A percentile compares a stretch with the other conserved stretches of the same genome.
These are phyloP conservation scores for Discostella stelligeroides DNA, from an alignment of 108 stramenopile genomes.

Conservation along the genomic window DNA sequence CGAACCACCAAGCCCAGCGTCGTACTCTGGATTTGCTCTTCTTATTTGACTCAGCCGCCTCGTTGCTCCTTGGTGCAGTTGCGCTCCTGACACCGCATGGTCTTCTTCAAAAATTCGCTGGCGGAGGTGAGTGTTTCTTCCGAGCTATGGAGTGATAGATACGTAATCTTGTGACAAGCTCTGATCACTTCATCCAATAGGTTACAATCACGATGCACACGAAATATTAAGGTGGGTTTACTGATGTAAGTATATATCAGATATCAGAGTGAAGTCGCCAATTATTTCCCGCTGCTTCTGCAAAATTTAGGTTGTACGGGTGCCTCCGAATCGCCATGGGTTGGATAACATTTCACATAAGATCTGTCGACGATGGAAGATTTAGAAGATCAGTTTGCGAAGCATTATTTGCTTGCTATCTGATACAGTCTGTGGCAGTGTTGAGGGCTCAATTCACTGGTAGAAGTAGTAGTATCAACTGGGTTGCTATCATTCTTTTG, in stretches of 20 bases:
- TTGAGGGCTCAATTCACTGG: slow-evolving; percentile 83
- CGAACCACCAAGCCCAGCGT: slow-evolving; percentile 37
- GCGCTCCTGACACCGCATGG: slow-evolving; percentile 78
- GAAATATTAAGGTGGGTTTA: slow-evolving; percentile 71
- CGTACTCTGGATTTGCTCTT: slow-evolving; percentile 70
- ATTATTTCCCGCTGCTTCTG: background rate
- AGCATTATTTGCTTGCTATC: slow-evolving; percentile 77
- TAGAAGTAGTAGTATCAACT: slow-evolving; percentile 59
- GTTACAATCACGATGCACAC: slow-evolving; percentile 80
- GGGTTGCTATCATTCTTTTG: slow-evolving; percentile 76
- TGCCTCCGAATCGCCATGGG: slow-evolving; percentile 83
- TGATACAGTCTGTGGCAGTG: slow-evolving; percentile 76
- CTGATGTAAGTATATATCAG: background rate
- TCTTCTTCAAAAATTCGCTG: slow-evolving; percentile 47
- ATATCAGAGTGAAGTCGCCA: background rate
- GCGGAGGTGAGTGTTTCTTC: slow-evolving; percentile 30
- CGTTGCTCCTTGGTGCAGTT: slow-evolving; percentile 63
- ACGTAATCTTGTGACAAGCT: background rate
- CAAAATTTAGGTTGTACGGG: slow-evolving; percentile 63
- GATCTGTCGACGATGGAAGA: slow-evolving; percentile 80
- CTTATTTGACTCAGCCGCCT: slow-evolving; percentile 66
- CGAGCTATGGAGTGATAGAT: background rate
- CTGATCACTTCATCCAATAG: background rate
- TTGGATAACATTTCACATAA: slow-evolving; percentile 79
- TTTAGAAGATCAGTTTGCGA: slow-evolving; percentile 86